Percentiles rank a stretch among this genome's conserved stretches.
These are phyloP conservation scores for Sclerotinia borealis DNA, from an alignment of 2,329 filamentous ascomycete species.

Conservation along the genomic window DNA sequence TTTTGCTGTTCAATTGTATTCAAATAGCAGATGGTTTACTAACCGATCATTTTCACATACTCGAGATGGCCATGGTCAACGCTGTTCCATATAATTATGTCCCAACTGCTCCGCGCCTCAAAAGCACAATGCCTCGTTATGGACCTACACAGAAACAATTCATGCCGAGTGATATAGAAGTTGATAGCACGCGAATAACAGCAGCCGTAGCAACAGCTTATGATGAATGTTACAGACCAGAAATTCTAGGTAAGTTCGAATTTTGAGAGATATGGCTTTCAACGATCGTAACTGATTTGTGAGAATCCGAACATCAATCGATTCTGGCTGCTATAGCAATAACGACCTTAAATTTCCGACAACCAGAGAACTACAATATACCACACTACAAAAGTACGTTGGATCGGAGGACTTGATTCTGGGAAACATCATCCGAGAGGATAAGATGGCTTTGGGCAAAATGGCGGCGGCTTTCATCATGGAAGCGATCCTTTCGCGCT, in stretches of 20 bases:
- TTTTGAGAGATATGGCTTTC: not conserved
- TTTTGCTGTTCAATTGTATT: constrained; percentile 15
- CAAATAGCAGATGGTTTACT: constrained; percentile 18
- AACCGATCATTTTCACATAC: constrained; percentile 17
- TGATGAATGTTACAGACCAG: not conserved
- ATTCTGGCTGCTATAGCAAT: not conserved
- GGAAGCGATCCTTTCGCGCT: too few relatives aligned
- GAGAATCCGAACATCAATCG: not conserved
- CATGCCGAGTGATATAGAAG: not conserved
- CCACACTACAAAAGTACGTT: not conserved
- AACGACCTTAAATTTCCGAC: not conserved
- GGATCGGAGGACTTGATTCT: not conserved
- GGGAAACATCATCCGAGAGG: not conserved
- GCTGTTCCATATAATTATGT: constrained; percentile 18
- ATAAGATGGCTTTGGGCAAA: not conserved
- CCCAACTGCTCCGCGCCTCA: constrained; percentile 20
- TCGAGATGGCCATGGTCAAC: constrained; percentile 17
- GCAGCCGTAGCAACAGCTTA: too few relatives aligned
- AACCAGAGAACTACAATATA: not conserved
- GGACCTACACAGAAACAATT: not conserved
- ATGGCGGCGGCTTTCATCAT: too few relatives aligned
- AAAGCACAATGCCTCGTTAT: constrained; percentile 15
- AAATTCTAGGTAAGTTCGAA: not conserved
- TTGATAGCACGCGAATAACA: too few relatives aligned
- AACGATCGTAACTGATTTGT: not conserved